Percentiles rank a stretch among this genome's conserved stretches.
Conservation (phyloP, 768 basidiomycete species). For the Hypholoma sublateritium region DNA sequence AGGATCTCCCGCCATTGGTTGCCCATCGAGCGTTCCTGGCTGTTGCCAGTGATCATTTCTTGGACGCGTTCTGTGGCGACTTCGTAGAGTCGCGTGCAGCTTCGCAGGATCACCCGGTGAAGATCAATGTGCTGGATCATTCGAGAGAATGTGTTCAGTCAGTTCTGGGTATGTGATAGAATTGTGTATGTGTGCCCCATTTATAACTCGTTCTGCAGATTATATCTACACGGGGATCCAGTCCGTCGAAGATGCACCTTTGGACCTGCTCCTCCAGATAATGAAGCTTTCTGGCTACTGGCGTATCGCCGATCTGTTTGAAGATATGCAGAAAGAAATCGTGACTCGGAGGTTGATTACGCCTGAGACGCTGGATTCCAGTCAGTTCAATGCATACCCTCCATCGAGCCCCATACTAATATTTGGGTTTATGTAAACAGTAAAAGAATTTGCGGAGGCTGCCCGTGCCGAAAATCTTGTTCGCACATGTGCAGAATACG, state of each 20-base stretch:
- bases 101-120: slow-evolving; percentile 15
- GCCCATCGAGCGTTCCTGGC: slow-evolving; percentile 42
- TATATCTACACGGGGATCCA: slow-evolving; percentile 28
- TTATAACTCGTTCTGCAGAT: slow-evolving; percentile 20
- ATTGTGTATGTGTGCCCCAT: not conserved
- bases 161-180: slow-evolving; percentile 26
- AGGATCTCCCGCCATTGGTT: slow-evolving; percentile 18
- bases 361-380: slow-evolving; percentile 25
- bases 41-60: slow-evolving; percentile 32
- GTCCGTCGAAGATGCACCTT: not conserved
- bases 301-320: slow-evolving; percentile 22
- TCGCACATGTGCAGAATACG: slow-evolving; percentile 26
- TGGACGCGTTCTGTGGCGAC: slow-evolving; percentile 25
- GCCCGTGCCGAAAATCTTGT: slow-evolving; percentile 21
- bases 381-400: slow-evolving; percentile 12
- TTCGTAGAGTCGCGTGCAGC: slow-evolving; percentile 21
- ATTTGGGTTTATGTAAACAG: slow-evolving; percentile 8
- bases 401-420: not conserved
- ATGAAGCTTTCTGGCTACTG: slow-evolving; percentile 28
- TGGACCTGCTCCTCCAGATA: slow-evolving; percentile 24
- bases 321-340: slow-evolving; percentile 28
- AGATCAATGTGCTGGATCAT: slow-evolving; percentile 4
- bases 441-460: slow-evolving; percentile 19
- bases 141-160: slow-evolving; percentile 22
- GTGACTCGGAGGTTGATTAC: slow-evolving; percentile 24